phyloP scores from a whole-genome alignment of 495 filamentous ascomycete genomes.

The Xeromyces bisporus region DNA sequence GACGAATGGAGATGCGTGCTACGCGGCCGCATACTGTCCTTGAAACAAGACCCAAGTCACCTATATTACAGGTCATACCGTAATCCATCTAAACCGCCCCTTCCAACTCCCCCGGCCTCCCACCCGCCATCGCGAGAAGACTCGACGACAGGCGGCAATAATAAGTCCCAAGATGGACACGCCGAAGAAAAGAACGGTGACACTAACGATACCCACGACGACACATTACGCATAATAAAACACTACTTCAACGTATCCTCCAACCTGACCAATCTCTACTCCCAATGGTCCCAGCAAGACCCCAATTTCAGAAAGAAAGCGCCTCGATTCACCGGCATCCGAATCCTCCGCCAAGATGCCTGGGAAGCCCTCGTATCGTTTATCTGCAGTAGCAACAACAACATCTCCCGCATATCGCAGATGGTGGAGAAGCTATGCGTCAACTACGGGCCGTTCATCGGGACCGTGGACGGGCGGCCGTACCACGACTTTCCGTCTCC shows the following conservation, averaged over 20 bases:
- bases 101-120: constrained; percentile 15
- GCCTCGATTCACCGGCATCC: constrained; percentile 72
- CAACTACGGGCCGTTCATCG: constrained; percentile 67
- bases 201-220: constrained; percentile 30
- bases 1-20: constrained; percentile 88
- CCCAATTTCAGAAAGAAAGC: constrained; percentile 82
- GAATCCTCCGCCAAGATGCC: constrained; percentile 87
- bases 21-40: constrained; percentile 63
- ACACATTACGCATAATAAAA: constrained; percentile 47
- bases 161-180: not conserved
- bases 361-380: constrained; percentile 93
- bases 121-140: constrained; percentile 13
- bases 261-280: constrained; percentile 59
- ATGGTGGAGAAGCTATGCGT: constrained; percentile 90
- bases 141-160: no score
- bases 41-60: constrained; percentile 62
- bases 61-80: constrained; percentile 65
- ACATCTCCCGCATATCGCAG: constrained; percentile 82
- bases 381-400: constrained; percentile 98
- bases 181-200: constrained; percentile 1
- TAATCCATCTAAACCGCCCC: constrained; percentile 16
- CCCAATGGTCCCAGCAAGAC: constrained; percentile 73
- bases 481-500: constrained; percentile 84
- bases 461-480: constrained; percentile 44
- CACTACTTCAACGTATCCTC: constrained; percentile 72